phyloP scores from a whole-genome alignment of 78 protist species.

The Dictyostelium citrinum region DNA sequence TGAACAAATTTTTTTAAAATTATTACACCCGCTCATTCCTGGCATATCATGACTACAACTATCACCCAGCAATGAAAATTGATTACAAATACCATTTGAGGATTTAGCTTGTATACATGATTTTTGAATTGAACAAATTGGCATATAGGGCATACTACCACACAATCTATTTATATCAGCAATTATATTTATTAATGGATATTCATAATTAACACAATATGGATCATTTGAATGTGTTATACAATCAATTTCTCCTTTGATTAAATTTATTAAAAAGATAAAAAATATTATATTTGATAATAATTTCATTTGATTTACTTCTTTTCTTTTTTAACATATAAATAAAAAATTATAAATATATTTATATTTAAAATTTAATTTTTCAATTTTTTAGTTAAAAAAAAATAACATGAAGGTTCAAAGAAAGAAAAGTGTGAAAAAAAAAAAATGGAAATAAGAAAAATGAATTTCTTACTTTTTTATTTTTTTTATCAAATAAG shows the following conservation, averaged over 20 bases:
- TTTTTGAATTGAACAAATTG: conserved; percentile 11
- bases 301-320: too few species aligned
- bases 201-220: conserved; percentile 4
- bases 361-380: too few species aligned
- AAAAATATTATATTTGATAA: too few species aligned
- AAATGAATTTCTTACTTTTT: too few species aligned
- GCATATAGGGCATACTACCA: conserved; percentile 18
- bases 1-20: not conserved
- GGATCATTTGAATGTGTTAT: not conserved
- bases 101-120: not conserved
- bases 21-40: conserved; percentile 38
- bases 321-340: too few species aligned
- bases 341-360: too few species aligned
- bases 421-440: too few species aligned
- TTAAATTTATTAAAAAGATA: too few species aligned
- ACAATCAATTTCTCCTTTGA: not conserved
- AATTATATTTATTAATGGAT: not conserved
- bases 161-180: conserved; percentile 27
- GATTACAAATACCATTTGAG: not conserved
- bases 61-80: conserved; percentile 24
- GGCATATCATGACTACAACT: conserved; percentile 45
- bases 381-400: too few species aligned
- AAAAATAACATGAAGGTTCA: too few species aligned
- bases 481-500: too few species aligned
- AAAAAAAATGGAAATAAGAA: too few species aligned